Base-by-base conservation (phyloP, 345 rosid genomes). In the Camelina neglecta region DNA sequence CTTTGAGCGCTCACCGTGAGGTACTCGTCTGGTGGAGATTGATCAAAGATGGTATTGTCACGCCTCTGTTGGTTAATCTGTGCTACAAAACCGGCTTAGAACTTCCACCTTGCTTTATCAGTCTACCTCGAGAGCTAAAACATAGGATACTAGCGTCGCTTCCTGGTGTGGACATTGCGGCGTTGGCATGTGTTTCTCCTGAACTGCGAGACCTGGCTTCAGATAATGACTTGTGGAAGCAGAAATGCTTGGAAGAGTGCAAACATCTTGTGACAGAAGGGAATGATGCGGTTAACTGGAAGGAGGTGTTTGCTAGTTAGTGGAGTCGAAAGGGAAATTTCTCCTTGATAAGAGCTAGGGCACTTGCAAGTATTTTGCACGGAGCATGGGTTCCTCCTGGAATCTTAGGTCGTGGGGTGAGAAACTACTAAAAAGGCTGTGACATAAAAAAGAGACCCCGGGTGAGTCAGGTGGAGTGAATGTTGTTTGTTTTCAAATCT, bases 121-220 rank as follows among this genome's bases (percentile, higher is more conserved):
- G 79, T 42, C 84, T 89, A 53, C 92, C 97, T 1, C 67, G 79
- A 0, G 88, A 92, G 26, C 55, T 92, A 24, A 88, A 84, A 83
- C 71, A 81, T 4, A 86, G 72, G 80, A 80, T 90, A 73, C 49
- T 85, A 60, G 86, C 83, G 84, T 75, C 24, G 0, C 85, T 88
- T 65, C 71, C 78, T 20, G 92, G 81, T 36, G 49, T 16, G 26
- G 81, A 83, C 73, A 15, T 85, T 49, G 87, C 86, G 0, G 85
- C 41, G 21, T 50, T 84, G 75, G 88, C 56, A 1, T 76, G 83
- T 74, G 89, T 86, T 26, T 83, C 82, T 75, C 26, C 71, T 0
- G 88, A 88, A 49, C 61, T 85, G 72, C 75, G 56, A 24, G 80
- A 79, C 55, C 29, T 90, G 79, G 71, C 83, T 54, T 79, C 88